Percentiles rank a stretch among this genome's conserved stretches.
Evolutionary conservation across 1,284 basidiomycete species (phyloP).

Genomic region (Moniliophthora roreri): DNA sequence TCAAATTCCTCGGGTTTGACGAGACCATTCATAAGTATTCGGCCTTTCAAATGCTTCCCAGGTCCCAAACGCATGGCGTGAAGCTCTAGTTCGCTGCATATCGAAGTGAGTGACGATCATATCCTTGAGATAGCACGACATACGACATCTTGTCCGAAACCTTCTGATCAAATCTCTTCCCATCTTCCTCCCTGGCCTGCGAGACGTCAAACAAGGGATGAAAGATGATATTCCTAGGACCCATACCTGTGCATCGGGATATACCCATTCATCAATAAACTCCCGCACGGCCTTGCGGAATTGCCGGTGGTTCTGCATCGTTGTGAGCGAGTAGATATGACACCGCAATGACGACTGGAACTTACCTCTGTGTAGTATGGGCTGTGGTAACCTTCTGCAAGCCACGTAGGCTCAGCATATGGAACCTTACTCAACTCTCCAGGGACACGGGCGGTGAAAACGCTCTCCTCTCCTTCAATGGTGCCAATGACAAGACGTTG

Average conservation of each 20-base stretch:
- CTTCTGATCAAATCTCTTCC: slow-evolving; percentile 65
- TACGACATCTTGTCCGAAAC: slow-evolving; percentile 75
- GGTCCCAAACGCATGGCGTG: slow-evolving; percentile 92
- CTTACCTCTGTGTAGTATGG: slow-evolving; percentile 70
- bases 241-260: slow-evolving; percentile 48
- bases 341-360: neutral
- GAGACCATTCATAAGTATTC: slow-evolving; percentile 76
- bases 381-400: slow-evolving; percentile 60
- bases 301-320: slow-evolving; percentile 42
- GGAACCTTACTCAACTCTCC: slow-evolving; percentile 74
- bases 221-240: neutral
- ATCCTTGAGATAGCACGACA: slow-evolving; percentile 22
- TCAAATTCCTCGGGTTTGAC: slow-evolving; percentile 89
- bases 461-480: slow-evolving; percentile 64
- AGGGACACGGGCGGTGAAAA: slow-evolving; percentile 49
- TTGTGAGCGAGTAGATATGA: neutral
- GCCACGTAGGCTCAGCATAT: slow-evolving; percentile 84
- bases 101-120: neutral
- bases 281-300: slow-evolving; percentile 48
- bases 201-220: neutral
- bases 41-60: slow-evolving; percentile 82
- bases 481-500: slow-evolving; percentile 68
- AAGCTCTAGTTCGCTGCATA: slow-evolving; percentile 61
- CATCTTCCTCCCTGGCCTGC: slow-evolving; percentile 72
- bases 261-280: slow-evolving; percentile 50